Percentiles rank a stretch among this genome's conserved stretches.
phyloP scores from a whole-genome alignment of 306 rosid genomes.

The peach (Prunus persica) region Prunus_persica_NCBIv2 NC_034016.1:22126501-22127000 shows the following conservation, averaged over 20 bases:
- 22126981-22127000: not conserved
- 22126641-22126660: constrained; percentile 63
- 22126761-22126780: constrained; percentile 14
- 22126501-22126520: constrained; percentile 61
- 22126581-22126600: constrained; percentile 42
- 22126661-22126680: constrained; percentile 48
- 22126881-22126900: constrained; percentile 46
- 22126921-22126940: constrained; percentile 30
- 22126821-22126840: constrained; percentile 43
- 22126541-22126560: constrained; percentile 80
- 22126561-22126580: constrained; percentile 62
- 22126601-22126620: constrained; percentile 63
- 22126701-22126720: constrained; percentile 26
- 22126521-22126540: constrained; percentile 64
- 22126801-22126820: constrained; percentile 77
- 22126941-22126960: constrained; percentile 37
- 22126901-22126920: constrained; percentile 43
- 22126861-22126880: constrained; percentile 53
- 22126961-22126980: not conserved
- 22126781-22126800: constrained; percentile 40
- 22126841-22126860: constrained; percentile 66
- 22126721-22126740: constrained; percentile 36
- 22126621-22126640: constrained; percentile 72
- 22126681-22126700: constrained; percentile 36
- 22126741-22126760: constrained; percentile 13